A percentile compares a stretch with the other conserved stretches of the same genome.
Evolutionary conservation across 2,329 filamentous ascomycete species (phyloP).

Genomic region (Pyrenophora graminea): DNA sequence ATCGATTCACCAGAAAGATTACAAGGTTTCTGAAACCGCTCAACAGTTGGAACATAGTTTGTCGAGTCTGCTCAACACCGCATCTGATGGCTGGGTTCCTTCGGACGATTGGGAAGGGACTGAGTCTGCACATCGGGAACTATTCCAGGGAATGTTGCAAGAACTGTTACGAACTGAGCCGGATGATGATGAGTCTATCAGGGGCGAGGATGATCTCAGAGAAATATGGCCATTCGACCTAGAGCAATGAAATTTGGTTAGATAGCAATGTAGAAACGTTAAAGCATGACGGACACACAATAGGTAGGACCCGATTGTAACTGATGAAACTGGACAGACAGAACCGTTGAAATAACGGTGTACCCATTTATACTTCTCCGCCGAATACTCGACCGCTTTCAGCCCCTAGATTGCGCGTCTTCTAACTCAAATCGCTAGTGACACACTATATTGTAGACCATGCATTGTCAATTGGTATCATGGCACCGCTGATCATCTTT

Average conservation of each 20-base stretch:
- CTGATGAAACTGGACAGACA: too few species aligned
- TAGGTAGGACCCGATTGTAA: too few species aligned
- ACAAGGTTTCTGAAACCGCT: conserved; percentile 40
- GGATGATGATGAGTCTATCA: conserved; percentile 44
- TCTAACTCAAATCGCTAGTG: too few species aligned
- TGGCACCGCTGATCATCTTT: conserved; percentile 31
- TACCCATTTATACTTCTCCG: too few species aligned
- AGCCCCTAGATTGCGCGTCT: too few species aligned
- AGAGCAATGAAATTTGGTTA: conserved; percentile 12
- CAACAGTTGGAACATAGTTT: conserved; percentile 32
- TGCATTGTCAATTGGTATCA: conserved; percentile 35
- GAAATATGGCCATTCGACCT: conserved; percentile 46
- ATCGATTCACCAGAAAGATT: conserved; percentile 35
- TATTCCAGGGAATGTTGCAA: conserved; percentile 39
- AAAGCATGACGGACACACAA: too few species aligned
- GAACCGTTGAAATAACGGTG: too few species aligned
- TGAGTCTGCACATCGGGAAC: conserved; percentile 33
- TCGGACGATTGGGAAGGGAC: conserved; percentile 41
- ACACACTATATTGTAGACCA: conserved; percentile 32
- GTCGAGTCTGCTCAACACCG: conserved; percentile 34
- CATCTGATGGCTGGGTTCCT: conserved; percentile 46
- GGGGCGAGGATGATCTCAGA: conserved; percentile 37
- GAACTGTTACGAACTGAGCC: conserved; percentile 35
- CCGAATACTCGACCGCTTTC: too few species aligned
- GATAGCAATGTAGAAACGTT: not conserved